phyloP scores from a whole-genome alignment of 768 basidiomycete genomes.

The Tylopilus intermedius region DNA sequence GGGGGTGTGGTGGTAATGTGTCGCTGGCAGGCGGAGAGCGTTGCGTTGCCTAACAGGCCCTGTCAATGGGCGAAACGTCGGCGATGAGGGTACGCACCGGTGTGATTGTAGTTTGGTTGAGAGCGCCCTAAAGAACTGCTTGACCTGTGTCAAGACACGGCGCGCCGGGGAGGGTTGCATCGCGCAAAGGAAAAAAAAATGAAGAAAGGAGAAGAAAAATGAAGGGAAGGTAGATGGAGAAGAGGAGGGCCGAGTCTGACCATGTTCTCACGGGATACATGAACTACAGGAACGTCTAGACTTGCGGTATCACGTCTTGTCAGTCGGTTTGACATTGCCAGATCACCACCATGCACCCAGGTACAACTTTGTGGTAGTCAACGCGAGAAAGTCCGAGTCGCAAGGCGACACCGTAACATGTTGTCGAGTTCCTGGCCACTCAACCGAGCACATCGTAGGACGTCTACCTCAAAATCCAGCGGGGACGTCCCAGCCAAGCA shows the following conservation, averaged over 20 bases:
- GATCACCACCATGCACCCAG: too few relatives aligned
- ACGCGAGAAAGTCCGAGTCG: too few relatives aligned
- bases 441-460: too few relatives aligned
- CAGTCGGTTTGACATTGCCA: too few relatives aligned
- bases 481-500: too few relatives aligned
- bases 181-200: neutral
- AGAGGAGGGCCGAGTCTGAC: neutral
- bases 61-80: constrained; percentile 1
- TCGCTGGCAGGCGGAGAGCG: constrained; percentile 4
- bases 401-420: too few relatives aligned
- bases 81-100: constrained; percentile 13
- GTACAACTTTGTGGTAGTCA: too few relatives aligned
- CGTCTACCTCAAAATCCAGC: too few relatives aligned
- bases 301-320: too few relatives aligned
- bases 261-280: neutral
- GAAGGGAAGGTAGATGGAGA: neutral
- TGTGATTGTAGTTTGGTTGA: constrained; percentile 16
- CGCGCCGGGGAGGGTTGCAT: constrained; percentile 14
- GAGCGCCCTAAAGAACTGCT: constrained; percentile 14
- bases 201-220: neutral
- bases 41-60: constrained; percentile 4
- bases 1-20: constrained; percentile 24
- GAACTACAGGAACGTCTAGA: too few relatives aligned
- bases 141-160: constrained; percentile 17
- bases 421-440: too few relatives aligned